These are phyloP conservation scores for Magnolia sinica DNA, from an alignment of 164 flowering plant genomes.

Conservation along the genomic window DNA sequence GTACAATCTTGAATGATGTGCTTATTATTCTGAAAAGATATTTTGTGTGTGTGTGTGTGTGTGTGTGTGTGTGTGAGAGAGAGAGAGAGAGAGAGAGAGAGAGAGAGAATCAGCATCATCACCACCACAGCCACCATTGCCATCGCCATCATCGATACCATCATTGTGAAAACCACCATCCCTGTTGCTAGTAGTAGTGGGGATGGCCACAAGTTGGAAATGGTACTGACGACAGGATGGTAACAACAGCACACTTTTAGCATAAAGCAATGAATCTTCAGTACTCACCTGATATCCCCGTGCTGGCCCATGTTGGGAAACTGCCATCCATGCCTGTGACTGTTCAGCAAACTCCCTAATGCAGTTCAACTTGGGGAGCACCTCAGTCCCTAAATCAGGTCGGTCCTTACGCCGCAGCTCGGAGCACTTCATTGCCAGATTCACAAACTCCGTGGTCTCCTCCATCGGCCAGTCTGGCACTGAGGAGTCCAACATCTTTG, in stretches of 20 bases:
- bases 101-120: too few relatives aligned
- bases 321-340: background rate
- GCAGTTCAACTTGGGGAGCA: slow-evolving; percentile 43
- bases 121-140: background rate
- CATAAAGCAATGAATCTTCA: background rate
- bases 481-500: slow-evolving; percentile 41
- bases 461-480: slow-evolving; percentile 58
- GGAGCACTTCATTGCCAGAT: slow-evolving; percentile 42
- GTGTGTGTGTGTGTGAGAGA: too few relatives aligned
- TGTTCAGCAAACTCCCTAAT: slow-evolving; percentile 32
- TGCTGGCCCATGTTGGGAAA: too few relatives aligned
- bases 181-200: background rate
- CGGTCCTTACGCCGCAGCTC: slow-evolving; percentile 57
- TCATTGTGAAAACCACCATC: background rate
- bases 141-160: background rate
- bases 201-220: background rate
- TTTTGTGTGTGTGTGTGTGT: too few relatives aligned
- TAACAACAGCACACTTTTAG: too few relatives aligned
- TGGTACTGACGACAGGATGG: too few relatives aligned
- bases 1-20: too few relatives aligned
- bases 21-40: too few relatives aligned
- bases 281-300: background rate
- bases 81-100: too few relatives aligned
- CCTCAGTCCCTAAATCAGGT: slow-evolving; percentile 40
- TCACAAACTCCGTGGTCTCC: slow-evolving; percentile 36